Percentiles rank a stretch among this genome's conserved stretches.
These are phyloP conservation scores for Penicillium lividum DNA, from an alignment of 495 filamentous ascomycete species.

Conservation along the genomic window DNA sequence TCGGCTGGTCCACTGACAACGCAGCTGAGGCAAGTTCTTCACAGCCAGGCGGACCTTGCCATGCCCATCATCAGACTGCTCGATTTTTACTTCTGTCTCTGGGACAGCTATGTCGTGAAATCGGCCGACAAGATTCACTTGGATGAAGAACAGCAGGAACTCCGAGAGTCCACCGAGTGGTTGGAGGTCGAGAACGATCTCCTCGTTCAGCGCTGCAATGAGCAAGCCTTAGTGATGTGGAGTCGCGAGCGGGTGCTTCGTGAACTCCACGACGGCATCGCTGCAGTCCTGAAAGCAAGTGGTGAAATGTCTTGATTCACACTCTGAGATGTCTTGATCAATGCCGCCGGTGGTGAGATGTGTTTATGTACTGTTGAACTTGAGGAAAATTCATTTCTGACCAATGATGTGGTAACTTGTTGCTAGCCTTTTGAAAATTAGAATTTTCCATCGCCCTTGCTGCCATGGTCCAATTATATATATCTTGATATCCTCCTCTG, in stretches of 20 bases:
- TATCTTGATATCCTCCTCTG: neutral
- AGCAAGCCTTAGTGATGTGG: conserved; percentile 3
- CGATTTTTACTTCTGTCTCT: conserved; percentile 3
- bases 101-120: conserved; percentile 2
- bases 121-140: conserved; percentile 4
- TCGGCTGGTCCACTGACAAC: conserved; percentile 1
- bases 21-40: neutral
- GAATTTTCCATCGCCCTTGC: neutral
- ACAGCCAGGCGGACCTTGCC: neutral
- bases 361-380: conserved; percentile 1
- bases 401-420: neutral
- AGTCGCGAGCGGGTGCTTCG: conserved; percentile 1
- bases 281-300: neutral
- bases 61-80: conserved; percentile 3
- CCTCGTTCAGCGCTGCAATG: conserved; percentile 7
- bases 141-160: conserved; percentile 5
- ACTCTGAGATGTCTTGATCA: neutral
- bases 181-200: conserved; percentile 3
- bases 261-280: neutral
- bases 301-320: neutral
- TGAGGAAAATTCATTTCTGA: neutral
- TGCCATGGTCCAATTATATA: neutral
- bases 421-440: neutral
- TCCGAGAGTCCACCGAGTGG: conserved; percentile 1
- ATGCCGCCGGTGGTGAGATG: neutral